Conservation (phyloP, 2,329 filamentous ascomycete genomes). For the Fusarium sp. region DNA sequence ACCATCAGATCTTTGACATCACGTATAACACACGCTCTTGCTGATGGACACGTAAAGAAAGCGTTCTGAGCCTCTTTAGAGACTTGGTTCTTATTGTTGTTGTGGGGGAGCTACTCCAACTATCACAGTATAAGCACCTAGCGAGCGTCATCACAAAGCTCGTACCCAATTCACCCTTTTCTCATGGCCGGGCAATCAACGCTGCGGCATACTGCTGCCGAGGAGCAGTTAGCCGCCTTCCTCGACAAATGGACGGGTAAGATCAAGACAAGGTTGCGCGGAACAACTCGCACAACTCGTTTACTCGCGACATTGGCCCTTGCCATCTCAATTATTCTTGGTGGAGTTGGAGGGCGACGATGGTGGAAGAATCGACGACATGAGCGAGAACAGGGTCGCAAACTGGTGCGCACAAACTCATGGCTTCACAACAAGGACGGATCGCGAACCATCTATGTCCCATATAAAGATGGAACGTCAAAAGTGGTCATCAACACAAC, state of each 20-base stretch:
- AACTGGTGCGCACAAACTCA: conserved; percentile 89
- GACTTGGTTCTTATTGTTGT: conserved; percentile 33
- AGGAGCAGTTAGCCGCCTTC: conserved; percentile 75
- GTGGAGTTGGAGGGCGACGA: conserved; percentile 81
- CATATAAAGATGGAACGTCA: conserved; percentile 86
- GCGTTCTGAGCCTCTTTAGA: conserved; percentile 28
- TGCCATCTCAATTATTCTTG: conserved; percentile 80
- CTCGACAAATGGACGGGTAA: conserved; percentile 69
- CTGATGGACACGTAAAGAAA: conserved; percentile 40
- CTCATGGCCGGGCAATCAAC: conserved; percentile 90
- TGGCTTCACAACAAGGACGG: conserved; percentile 95
- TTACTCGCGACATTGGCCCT: conserved; percentile 82
- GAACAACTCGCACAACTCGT: conserved; percentile 76
- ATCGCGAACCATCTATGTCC: conserved; percentile 93
- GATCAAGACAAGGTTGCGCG: conserved; percentile 66
- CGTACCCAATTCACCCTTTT: neutral
- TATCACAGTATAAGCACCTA: conserved; percentile 1
- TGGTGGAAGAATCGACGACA: conserved; percentile 80
- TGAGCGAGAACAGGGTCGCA: conserved; percentile 85
- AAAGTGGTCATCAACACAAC: conserved; percentile 93
- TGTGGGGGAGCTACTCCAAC: conserved; percentile 42
- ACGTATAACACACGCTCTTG: neutral
- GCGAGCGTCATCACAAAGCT: conserved; percentile 30
- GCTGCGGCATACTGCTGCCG: conserved; percentile 72
- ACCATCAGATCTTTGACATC: conserved; percentile 5